Conservation (phyloP, 257 asterid species). For the Paulownia fortunei region DNA sequence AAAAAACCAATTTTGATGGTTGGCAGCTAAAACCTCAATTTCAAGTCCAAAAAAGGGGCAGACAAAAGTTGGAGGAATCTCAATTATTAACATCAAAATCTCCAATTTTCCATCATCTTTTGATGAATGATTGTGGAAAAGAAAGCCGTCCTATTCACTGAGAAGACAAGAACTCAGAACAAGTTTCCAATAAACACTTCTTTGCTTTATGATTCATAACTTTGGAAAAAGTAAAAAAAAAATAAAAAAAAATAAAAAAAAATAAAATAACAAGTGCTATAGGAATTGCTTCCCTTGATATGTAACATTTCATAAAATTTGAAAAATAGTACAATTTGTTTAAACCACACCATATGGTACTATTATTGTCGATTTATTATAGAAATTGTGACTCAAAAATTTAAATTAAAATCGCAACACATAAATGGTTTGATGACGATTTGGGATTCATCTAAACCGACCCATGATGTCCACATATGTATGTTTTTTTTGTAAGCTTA, state of each 20-base stretch:
- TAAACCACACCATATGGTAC: no score
- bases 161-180: conserved; percentile 2
- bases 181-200: background rate
- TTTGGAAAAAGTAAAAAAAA: background rate
- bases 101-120: conserved; percentile 28
- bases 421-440: no score
- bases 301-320: background rate
- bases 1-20: background rate
- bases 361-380: no score
- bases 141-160: conserved; percentile 12
- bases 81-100: conserved; percentile 21
- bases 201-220: background rate
- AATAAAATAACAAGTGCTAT: background rate
- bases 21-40: background rate
- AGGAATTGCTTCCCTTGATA: background rate
- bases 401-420: no score
- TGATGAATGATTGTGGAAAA: conserved; percentile 20
- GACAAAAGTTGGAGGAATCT: background rate
- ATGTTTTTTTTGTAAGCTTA: no score
- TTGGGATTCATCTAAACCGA: no score
- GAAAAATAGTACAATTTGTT: no score
- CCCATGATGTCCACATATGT: no score
- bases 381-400: no score
- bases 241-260: no score
- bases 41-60: background rate